These are phyloP conservation scores for Solanum verrucosum DNA, from an alignment of 257 asterid species.

Conservation along the genomic window DNA sequence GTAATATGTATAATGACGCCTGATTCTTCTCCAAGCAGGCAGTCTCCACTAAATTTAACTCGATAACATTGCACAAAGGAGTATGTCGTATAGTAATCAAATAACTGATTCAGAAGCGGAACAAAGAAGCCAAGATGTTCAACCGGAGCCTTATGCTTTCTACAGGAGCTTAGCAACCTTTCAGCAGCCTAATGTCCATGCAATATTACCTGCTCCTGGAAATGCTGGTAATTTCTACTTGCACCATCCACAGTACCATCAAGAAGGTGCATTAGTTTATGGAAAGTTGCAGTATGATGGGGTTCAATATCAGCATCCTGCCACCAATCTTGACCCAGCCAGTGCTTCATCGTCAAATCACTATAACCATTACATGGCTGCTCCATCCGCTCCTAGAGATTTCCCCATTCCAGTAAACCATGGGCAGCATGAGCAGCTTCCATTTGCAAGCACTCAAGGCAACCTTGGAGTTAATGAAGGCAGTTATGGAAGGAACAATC, in stretches of 20 bases:
- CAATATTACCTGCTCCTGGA: constrained; percentile 28
- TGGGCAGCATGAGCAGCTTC: constrained; percentile 34
- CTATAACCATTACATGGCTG: constrained; percentile 48
- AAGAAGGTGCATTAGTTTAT: constrained; percentile 37
- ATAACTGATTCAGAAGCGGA: constrained; percentile 49
- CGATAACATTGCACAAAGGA: constrained; percentile 63
- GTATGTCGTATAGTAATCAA: constrained; percentile 39
- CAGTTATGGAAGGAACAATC: constrained; percentile 29
- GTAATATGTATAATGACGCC: background rate
- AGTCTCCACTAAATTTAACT: constrained; percentile 9
- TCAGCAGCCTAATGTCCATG: constrained; percentile 43
- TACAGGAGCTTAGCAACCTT: constrained; percentile 41
- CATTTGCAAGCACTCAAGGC: constrained; percentile 23
- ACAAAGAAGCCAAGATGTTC: constrained; percentile 49
- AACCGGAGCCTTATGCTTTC: constrained; percentile 50
- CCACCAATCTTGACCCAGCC: constrained; percentile 27
- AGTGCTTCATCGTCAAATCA: constrained; percentile 46
- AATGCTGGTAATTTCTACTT: constrained; percentile 29
- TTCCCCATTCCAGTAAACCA: constrained; percentile 50
- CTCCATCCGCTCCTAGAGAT: constrained; percentile 49
- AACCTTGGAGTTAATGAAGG: constrained; percentile 23
- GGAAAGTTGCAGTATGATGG: constrained; percentile 40
- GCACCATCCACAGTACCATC: constrained; percentile 53
- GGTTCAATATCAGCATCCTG: constrained; percentile 43
- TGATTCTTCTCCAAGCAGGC: constrained; percentile 26